Evolutionary conservation across 1,139 yeast genomes (phyloP), one percentile per base, ranked within the genome.

Genomic region (Lipomyces yarrowii): DNA sequence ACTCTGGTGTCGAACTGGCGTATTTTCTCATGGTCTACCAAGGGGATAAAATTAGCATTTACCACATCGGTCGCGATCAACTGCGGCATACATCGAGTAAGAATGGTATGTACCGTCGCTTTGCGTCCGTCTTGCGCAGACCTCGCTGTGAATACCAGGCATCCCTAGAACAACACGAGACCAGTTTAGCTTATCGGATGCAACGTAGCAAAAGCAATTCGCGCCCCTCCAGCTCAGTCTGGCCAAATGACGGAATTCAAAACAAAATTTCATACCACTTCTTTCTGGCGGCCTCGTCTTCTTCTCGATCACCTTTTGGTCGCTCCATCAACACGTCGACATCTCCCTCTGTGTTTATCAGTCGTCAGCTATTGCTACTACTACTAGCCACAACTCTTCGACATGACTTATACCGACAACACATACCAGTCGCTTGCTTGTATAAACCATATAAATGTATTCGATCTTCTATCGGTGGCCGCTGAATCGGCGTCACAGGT

Each of bases 61-160:
- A 21, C 13, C 26, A 6, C 32, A 52, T 26, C 4, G 7, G 32
- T n/a, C 33, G 21, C 23, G 33, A 52, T 7, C 11, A 11, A 21
- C 23, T 32, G 15, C 11, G 8, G 11, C 54, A 30, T 59, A 62
- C 67, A 15, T 59, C 57, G 30, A 64, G 51, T 8, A 64, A 81
- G 71, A 81, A 86, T 39, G 87, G 82, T 53, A 90, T 87, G 75
- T 91, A 91, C 61, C 83, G 79, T 61, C 89, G 81, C 75, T 91
- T 90, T 1, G 96, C 96, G 72, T 89, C 92, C 0, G 89, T 85
- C 71, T 83, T 84, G n/a, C 85, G 76, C 37, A 89, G 74, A 0
- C 96, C 96, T 71, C 87, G 86, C 74, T 89, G 91, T 32, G 84
- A 78, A 72, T 88, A 86, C 96, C 97, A 91, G 0, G 96, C 91